A percentile compares a stretch with the other conserved stretches of the same genome.
phyloP scores from a whole-genome alignment of 129 eudicot genomes.

The Deinandra increscens region DNA sequence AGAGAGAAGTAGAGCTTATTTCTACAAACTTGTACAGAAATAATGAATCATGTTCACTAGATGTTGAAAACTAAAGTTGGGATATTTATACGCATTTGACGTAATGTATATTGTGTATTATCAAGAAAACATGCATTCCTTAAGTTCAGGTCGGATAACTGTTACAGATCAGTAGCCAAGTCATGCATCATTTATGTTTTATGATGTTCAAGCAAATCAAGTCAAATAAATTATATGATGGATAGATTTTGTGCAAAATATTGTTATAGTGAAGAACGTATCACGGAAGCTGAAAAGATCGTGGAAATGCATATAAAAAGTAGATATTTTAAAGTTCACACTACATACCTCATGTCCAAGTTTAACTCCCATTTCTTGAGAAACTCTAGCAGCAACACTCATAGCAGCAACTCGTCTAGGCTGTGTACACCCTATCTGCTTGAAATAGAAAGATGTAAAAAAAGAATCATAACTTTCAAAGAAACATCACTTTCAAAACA shows the following conservation, averaged over 20 bases:
- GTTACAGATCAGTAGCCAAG: too few relatives aligned
- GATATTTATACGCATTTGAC: too few relatives aligned
- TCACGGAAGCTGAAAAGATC: background rate
- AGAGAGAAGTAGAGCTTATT: too few relatives aligned
- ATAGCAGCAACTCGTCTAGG: conserved; percentile 95
- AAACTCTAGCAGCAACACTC: conserved; percentile 93
- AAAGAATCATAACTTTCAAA: background rate
- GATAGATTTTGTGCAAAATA: background rate
- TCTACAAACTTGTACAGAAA: too few relatives aligned
- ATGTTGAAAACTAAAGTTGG: too few relatives aligned
- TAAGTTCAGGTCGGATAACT: too few relatives aligned
- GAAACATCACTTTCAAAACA: background rate
- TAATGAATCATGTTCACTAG: too few relatives aligned
- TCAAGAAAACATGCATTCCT: too few relatives aligned
- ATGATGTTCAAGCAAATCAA: background rate
- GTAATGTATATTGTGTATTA: too few relatives aligned
- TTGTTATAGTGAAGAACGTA: background rate
- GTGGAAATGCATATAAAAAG: background rate
- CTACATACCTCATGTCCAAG: conserved; percentile 83
- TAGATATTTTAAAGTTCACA: background rate
- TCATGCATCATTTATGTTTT: too few relatives aligned
- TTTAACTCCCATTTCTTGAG: conserved; percentile 90
- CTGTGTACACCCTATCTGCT: conserved; percentile 74
- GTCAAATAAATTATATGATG: background rate
- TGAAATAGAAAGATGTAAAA: background rate